Percentiles rank a stretch among this genome's conserved stretches.
phyloP scores from a whole-genome alignment of 805 yeast genomes.

The Barnettozyma salicaria region DNA sequence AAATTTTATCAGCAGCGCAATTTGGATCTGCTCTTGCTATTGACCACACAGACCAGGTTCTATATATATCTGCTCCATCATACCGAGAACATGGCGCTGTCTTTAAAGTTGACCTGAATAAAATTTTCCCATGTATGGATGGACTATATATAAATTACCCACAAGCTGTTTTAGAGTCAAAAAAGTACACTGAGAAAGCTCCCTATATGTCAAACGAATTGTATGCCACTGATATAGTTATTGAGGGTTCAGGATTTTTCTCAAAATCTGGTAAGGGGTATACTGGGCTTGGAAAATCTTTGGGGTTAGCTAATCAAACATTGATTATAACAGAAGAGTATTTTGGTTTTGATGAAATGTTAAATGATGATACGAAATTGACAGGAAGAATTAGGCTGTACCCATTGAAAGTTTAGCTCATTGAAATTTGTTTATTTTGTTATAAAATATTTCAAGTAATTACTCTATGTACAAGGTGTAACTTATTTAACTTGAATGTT shows the following conservation, averaged over 20 bases:
- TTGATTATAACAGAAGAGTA: constrained; percentile 36
- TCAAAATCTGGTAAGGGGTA: constrained; percentile 19
- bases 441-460: not conserved
- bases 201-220: too few relatives aligned
- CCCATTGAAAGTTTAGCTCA: too few relatives aligned
- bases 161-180: too few relatives aligned
- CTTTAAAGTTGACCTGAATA: constrained; percentile 33
- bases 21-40: constrained; percentile 15
- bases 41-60: constrained; percentile 12
- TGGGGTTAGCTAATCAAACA: constrained; percentile 27
- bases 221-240: not conserved
- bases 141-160: too few relatives aligned
- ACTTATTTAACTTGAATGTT: constrained; percentile 1
- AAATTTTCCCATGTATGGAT: constrained; percentile 12
- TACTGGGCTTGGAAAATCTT: constrained; percentile 39
- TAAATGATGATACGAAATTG: constrained; percentile 22
- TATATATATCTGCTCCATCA: constrained; percentile 41
- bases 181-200: too few relatives aligned
- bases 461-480: not conserved
- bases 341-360: constrained; percentile 29
- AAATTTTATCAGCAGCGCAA: constrained; percentile 10
- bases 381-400: constrained; percentile 30
- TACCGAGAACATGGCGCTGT: constrained; percentile 41
- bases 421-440: constrained; percentile 1
- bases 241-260: constrained; percentile 20